These are phyloP conservation scores for Angomonas desouzai DNA, from an alignment of 208 protist species.

Conservation along the genomic window DNA sequence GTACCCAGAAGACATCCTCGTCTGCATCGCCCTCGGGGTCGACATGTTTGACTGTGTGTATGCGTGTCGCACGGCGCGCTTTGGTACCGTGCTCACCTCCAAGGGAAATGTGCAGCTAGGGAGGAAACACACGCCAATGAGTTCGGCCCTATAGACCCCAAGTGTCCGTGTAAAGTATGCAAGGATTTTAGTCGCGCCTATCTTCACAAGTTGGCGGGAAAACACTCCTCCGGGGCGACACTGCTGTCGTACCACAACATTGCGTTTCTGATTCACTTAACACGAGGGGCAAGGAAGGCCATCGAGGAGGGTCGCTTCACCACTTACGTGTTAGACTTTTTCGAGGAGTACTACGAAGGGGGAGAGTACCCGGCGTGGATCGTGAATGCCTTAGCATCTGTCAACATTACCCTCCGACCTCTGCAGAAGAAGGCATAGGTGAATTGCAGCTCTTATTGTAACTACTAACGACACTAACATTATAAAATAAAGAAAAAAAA, in stretches of 20 bases:
- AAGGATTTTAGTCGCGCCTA: conserved; percentile 92
- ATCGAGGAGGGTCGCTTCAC: conserved; percentile 81
- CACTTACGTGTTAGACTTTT: conserved; percentile 86
- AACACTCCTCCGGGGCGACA: conserved; percentile 87
- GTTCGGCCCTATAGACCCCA: conserved; percentile 72
- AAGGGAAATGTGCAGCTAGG: conserved; percentile 79
- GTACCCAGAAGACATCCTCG: conserved; percentile 98
- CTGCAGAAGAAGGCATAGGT: neutral
- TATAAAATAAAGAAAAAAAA: neutral
- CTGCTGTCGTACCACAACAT: conserved; percentile 98
- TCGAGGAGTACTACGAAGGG: conserved; percentile 74
- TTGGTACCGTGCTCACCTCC: conserved; percentile 93
- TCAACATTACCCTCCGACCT: conserved; percentile 58
- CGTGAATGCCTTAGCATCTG: conserved; percentile 76
- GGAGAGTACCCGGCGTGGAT: conserved; percentile 87
- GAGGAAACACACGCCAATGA: conserved; percentile 69
- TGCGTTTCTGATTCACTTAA: conserved; percentile 94
- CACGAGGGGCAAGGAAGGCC: conserved; percentile 75
- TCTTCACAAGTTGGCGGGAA: conserved; percentile 86
- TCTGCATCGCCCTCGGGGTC: conserved; percentile 97
- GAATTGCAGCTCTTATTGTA: too few relatives aligned
- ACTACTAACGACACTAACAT: too few relatives aligned
- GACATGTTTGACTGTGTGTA: conserved; percentile 99
- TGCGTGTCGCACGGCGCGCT: conserved; percentile 96
- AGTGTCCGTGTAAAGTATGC: conserved; percentile 92